Evolutionary conservation across 306 rosid genomes (phyloP).

Genomic region (Sindora glabra): DNA sequence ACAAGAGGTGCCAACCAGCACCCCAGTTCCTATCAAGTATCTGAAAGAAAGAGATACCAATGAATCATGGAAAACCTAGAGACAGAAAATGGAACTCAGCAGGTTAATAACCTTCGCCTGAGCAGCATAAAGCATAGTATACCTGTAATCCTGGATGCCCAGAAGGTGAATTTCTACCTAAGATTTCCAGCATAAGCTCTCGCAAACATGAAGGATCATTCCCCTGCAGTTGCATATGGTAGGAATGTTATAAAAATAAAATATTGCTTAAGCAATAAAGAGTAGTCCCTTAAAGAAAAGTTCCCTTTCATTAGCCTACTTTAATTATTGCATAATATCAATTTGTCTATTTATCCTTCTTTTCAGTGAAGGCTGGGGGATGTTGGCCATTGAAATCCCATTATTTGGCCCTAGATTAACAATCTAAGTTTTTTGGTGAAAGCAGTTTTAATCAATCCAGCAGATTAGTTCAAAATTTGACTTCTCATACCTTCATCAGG

Average conservation of each 20-base stretch:
- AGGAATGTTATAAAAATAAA: not conserved
- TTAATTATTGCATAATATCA: slow-evolving; percentile 2
- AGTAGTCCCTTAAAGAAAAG: not conserved
- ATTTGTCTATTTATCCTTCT: too few relatives aligned
- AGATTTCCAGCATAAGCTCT: slow-evolving; percentile 62
- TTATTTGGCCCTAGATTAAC: not conserved
- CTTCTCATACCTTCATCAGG: slow-evolving; percentile 66
- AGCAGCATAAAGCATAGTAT: slow-evolving; percentile 18
- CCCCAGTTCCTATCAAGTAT: slow-evolving; percentile 99
- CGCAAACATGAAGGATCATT: slow-evolving; percentile 94
- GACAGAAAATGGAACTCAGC: slow-evolving; percentile 12
- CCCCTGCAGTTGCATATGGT: slow-evolving; percentile 55
- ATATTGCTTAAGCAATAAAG: not conserved
- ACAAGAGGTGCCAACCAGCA: slow-evolving; percentile 95
- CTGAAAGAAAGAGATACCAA: slow-evolving; percentile 36
- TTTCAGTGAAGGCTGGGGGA: too few relatives aligned
- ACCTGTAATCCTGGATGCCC: slow-evolving; percentile 87
- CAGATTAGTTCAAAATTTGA: slow-evolving; percentile 3
- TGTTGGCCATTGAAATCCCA: too few relatives aligned
- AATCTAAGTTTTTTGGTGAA: slow-evolving; percentile 8
- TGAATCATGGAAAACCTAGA: slow-evolving; percentile 8
- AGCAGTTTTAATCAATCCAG: not conserved
- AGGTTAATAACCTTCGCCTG: not conserved
- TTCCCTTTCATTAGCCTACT: not conserved
- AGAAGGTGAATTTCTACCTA: slow-evolving; percentile 48